Evolutionary conservation across 441 rosid genomes (phyloP).

Genomic region (Populus hybrid): DNA sequence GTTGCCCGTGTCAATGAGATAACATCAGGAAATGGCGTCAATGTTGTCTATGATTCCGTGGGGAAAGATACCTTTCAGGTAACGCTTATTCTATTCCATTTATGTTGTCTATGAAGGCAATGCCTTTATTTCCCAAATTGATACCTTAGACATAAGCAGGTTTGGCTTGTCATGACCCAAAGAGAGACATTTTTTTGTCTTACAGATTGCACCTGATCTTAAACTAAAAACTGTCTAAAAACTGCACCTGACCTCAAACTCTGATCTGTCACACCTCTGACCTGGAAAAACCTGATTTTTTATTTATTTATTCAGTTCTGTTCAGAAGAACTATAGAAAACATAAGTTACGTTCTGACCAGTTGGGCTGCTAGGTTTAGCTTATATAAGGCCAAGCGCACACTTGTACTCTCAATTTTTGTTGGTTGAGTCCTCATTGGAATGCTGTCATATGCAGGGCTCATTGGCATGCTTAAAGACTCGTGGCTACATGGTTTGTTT

Average conservation of each 20-base stretch:
- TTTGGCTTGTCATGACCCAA: neutral
- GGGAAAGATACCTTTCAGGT: conserved; percentile 91
- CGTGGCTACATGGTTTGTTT: conserved; percentile 86
- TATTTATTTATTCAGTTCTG: neutral
- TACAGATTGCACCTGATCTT: neutral
- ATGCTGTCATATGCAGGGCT: conserved; percentile 50
- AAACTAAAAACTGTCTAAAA: neutral
- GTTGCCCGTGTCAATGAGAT: conserved; percentile 67
- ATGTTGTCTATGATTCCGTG: conserved; percentile 88
- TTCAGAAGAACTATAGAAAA: neutral
- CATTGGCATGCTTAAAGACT: conserved; percentile 68
- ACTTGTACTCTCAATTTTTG: neutral
- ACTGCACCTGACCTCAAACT: neutral
- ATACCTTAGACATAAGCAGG: neutral
- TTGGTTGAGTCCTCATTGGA: neutral
- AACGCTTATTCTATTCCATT: conserved; percentile 12
- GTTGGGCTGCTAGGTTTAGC: neutral
- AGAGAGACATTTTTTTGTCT: neutral
- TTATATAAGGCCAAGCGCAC: neutral
- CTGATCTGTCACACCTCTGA: neutral
- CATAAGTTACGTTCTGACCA: neutral
- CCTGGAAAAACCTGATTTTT: neutral
- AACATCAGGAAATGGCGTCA: conserved; percentile 75
- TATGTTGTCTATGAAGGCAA: neutral
- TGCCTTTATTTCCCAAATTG: conserved; percentile 1